Evolutionary conservation across 176 grass and related monocot genomes (phyloP).

Genomic region (Eleusine coracana): DNA sequence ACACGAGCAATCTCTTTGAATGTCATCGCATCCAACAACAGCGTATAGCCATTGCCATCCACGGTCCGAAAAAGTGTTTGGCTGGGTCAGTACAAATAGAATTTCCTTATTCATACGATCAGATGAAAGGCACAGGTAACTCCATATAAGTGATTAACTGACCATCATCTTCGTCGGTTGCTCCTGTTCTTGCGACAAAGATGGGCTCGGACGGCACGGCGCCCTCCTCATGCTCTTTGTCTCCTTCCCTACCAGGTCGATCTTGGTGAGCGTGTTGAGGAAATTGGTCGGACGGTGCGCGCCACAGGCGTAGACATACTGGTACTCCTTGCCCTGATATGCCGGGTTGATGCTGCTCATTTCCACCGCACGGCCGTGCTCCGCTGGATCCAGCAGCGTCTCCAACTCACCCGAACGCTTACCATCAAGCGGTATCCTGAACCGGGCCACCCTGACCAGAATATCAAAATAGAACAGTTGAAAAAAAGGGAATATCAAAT

Average conservation of each 20-base stretch:
- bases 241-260: slow-evolving; percentile 78
- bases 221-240: slow-evolving; percentile 86
- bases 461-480: no score
- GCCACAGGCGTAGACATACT: slow-evolving; percentile 88
- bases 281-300: slow-evolving; percentile 91
- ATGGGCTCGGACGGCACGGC: slow-evolving; percentile 86
- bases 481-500: no score
- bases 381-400: slow-evolving; percentile 61
- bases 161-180: slow-evolving; percentile 84
- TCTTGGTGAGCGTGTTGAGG: slow-evolving; percentile 93
- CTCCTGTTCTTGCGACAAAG: slow-evolving; percentile 47
- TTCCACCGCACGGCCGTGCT: slow-evolving; percentile 89
- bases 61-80: not conserved
- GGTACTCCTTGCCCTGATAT: slow-evolving; percentile 73
- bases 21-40: slow-evolving; percentile 71
- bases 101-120: no score
- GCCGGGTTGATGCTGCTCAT: slow-evolving; percentile 97
- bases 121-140: no score
- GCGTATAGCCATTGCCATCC: slow-evolving; percentile 69
- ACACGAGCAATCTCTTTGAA: slow-evolving; percentile 82
- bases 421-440: slow-evolving; percentile 87
- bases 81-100: not conserved
- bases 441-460: slow-evolving; percentile 66
- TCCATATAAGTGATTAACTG: not conserved
- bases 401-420: slow-evolving; percentile 69